phyloP scores from a whole-genome alignment of 78 protist species.

The Dictyostelium purpureum region DNA sequence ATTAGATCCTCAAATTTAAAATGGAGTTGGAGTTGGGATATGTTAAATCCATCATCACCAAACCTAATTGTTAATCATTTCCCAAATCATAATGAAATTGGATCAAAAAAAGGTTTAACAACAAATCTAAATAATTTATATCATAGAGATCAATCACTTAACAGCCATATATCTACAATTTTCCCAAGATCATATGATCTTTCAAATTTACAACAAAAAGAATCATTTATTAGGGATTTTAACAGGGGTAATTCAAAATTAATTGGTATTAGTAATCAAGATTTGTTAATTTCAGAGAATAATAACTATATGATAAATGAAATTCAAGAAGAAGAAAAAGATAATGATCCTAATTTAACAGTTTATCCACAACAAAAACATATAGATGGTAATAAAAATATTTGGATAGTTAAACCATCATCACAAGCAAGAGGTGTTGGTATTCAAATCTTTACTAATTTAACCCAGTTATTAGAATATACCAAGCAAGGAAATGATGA shows the following conservation, averaged over 20 bases:
- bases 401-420: constrained; percentile 77
- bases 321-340: neutral
- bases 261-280: neutral
- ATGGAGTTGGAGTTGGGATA: constrained; percentile 71
- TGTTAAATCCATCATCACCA: neutral
- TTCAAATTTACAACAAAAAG: neutral
- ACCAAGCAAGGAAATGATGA: neutral
- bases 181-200: constrained; percentile 51
- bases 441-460: constrained; percentile 34
- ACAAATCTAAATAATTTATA: neutral
- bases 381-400: constrained; percentile 59
- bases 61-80: constrained; percentile 52
- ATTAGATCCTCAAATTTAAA: constrained; percentile 11
- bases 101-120: constrained; percentile 45
- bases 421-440: constrained; percentile 70
- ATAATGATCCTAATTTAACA: neutral
- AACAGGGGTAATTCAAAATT: constrained; percentile 2
- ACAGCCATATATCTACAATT: neutral
- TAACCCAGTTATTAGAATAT: neutral
- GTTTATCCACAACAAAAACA: constrained; percentile 28
- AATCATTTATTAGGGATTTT: constrained; percentile 22
- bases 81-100: constrained; percentile 51
- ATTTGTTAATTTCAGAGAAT: neutral
- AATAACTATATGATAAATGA: neutral
- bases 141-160: neutral